Evolutionary conservation across 2,329 filamentous ascomycete genomes (phyloP), one percentile per base, ranked within the genome.

Genomic region (Pseudogymnoascus sp.): DNA sequence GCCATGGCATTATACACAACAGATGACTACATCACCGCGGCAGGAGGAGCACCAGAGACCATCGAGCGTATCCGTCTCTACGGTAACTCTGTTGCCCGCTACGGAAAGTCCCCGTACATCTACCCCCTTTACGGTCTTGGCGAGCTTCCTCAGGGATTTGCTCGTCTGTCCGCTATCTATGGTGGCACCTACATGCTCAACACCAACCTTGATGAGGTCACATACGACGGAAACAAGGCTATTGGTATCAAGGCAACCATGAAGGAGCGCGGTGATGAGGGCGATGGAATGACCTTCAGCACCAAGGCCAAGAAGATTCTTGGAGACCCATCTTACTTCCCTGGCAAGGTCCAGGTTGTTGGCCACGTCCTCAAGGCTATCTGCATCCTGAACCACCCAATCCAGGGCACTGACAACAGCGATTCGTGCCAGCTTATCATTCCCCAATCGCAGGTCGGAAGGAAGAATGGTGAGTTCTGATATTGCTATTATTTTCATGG

Each of bases 181-280:
- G 94, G 94, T 66, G 94, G 94, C 69, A 99, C 94, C 58, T 99
- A 99, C 79, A 99, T 99, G 92, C 87, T 99, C 71, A 97, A 97
- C 81, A 96, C 94, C 68, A 86, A 86, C 68, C 83, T 99, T 61
- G 89, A 97, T 65, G 94, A 99, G 79, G 79, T 99, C 67, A 75
- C 89, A 64, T 96, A 94, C 73, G 90, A 95, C 62, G 84, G 80
- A 61, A 84, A 82, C 72, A 96, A 95, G 81, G 90, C 93, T n/a
- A 82, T 85, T 14, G 94, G 94, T 62, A 97, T 99, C 79, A 95
- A 95, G 80, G 94, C 94, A 58, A 97, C 94, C 68, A 97, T 97
- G 92, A 87, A 86, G 73, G 90, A 90, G 74, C 85, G 87, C 64
- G 89, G 91, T 63, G 90, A 91, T 74, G 80, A 81, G 65, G 82